These are phyloP conservation scores for Agaricus sinodeliciosus DNA, from an alignment of 768 basidiomycete genomes.

Conservation along the genomic window DNA sequence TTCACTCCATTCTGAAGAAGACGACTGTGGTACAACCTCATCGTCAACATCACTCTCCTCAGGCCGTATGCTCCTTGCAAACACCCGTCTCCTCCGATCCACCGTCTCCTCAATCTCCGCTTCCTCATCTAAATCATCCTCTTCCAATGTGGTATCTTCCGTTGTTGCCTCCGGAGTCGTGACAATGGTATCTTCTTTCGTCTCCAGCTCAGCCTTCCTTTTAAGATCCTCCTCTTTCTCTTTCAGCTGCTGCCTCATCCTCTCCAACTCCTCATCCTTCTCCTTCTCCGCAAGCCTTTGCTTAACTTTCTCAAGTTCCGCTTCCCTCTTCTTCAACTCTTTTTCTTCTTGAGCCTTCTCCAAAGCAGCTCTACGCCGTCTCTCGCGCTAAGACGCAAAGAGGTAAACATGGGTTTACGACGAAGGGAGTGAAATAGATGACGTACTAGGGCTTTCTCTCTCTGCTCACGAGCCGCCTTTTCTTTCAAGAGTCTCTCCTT, in stretches of 20 bases:
- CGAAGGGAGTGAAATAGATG: constrained; percentile 5
- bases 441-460: constrained; percentile 63
- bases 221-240: constrained; percentile 35
- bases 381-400: constrained; percentile 31
- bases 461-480: constrained; percentile 62
- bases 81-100: constrained; percentile 18
- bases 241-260: constrained; percentile 35
- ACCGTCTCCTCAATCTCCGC: constrained; percentile 14
- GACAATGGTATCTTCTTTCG: no score
- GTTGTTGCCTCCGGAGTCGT: no score
- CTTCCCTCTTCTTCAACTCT: constrained; percentile 60
- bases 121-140: constrained; percentile 20
- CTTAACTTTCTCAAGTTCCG: constrained; percentile 47
- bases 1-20: constrained; percentile 10
- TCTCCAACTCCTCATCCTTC: constrained; percentile 35
- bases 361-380: constrained; percentile 45
- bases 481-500: constrained; percentile 67
- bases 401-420: background rate
- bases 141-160: constrained; percentile 11
- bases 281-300: constrained; percentile 47
- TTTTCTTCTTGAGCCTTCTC: constrained; percentile 56
- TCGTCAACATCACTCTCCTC: constrained; percentile 37
- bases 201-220: constrained; percentile 17
- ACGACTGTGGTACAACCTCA: constrained; percentile 6
- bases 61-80: constrained; percentile 13